Conservation (phyloP, 371 early-diverging fungal species). For the Dichotomocladium elegans region DNA sequence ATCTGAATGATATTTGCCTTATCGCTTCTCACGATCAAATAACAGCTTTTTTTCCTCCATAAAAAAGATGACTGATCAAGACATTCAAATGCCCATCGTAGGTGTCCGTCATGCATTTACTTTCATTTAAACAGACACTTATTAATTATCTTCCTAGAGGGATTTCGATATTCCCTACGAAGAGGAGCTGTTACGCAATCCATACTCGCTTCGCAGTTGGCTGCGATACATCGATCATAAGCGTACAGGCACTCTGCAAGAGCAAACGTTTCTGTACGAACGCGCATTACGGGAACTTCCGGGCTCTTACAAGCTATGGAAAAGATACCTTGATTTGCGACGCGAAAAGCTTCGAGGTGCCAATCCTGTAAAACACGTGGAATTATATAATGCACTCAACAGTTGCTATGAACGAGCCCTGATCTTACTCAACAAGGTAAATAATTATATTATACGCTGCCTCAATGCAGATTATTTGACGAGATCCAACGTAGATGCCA, state of each 20-base stretch:
- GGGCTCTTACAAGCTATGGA: conserved; percentile 96
- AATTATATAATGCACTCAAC: conserved; percentile 65
- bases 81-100: background rate
- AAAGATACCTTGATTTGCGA: conserved; percentile 79
- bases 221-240: conserved; percentile 90
- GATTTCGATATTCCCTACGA: conserved; percentile 82
- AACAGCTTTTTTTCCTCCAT: too few relatives aligned
- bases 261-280: conserved; percentile 74
- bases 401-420: conserved; percentile 83
- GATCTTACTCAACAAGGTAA: conserved; percentile 84
- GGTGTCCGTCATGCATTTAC: background rate
- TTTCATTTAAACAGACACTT: background rate
- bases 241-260: conserved; percentile 32
- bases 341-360: conserved; percentile 44
- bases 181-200: conserved; percentile 86
- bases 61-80: background rate
- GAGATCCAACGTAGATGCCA: conserved; percentile 61
- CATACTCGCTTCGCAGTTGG: conserved; percentile 82
- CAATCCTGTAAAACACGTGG: conserved; percentile 45
- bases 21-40: too few relatives aligned
- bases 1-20: too few relatives aligned
- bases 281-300: conserved; percentile 87
- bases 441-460: background rate
- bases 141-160: conserved; percentile 29
- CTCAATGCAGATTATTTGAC: background rate